Conservation (phyloP, 2,329 filamentous ascomycete genomes). For the Botrytis pseudocinerea region DNA sequence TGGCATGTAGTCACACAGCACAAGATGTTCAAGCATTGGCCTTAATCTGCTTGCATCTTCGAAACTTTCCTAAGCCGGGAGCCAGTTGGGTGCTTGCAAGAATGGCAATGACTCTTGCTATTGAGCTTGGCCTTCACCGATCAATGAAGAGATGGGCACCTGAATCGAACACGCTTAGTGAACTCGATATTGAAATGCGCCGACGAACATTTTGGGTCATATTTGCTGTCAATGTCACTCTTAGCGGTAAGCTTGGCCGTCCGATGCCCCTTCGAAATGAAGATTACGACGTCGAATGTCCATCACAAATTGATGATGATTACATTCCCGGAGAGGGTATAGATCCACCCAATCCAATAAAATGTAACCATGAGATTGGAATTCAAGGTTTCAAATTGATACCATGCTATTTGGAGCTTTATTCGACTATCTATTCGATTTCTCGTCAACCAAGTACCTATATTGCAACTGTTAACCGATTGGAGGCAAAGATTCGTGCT, state of each 20-base stretch:
- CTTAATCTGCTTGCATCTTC: conserved; percentile 70
- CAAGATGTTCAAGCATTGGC: conserved; percentile 71
- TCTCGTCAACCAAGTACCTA: conserved; percentile 64
- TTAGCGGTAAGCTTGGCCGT: conserved; percentile 73
- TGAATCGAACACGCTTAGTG: conserved; percentile 45
- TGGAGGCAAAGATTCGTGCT: conserved; percentile 64
- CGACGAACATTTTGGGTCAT: conserved; percentile 79
- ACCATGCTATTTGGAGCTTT: conserved; percentile 71
- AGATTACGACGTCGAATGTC: conserved; percentile 78
- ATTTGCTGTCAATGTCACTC: conserved; percentile 63
- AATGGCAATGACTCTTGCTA: conserved; percentile 64
- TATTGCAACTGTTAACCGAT: conserved; percentile 58
- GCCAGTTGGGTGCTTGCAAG: conserved; percentile 69
- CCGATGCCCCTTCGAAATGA: conserved; percentile 73
- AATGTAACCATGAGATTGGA: conserved; percentile 67
- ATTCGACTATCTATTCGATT: conserved; percentile 73
- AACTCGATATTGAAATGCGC: conserved; percentile 72
- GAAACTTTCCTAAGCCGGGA: conserved; percentile 77
- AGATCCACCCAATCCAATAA: conserved; percentile 57
- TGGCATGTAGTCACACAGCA: conserved; percentile 62
- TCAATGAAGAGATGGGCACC: conserved; percentile 61
- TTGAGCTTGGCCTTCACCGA: conserved; percentile 75
- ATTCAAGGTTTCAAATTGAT: conserved; percentile 65
- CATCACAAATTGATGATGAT: conserved; percentile 70
- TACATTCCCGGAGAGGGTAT: conserved; percentile 57